Conservation (phyloP, 768 basidiomycete genomes). For the Boletus insuetus region DNA sequence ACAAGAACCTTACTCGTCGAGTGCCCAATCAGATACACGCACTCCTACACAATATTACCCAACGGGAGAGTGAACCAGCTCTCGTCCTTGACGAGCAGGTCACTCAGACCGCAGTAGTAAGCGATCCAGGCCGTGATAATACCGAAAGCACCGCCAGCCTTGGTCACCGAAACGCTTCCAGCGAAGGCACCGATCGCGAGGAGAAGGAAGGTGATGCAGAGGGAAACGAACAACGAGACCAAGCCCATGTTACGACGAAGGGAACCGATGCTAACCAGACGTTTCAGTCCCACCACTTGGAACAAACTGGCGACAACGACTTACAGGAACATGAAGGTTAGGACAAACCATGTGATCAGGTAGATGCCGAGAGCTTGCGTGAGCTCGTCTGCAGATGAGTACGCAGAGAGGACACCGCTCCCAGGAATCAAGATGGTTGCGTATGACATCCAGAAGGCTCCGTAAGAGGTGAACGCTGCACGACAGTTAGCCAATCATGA, state of each 20-base stretch:
- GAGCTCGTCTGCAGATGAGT: slow-evolving; percentile 39
- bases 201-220: slow-evolving; percentile 51
- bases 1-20: not conserved
- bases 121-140: slow-evolving; percentile 46
- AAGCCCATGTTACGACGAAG: slow-evolving; percentile 50
- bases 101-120: slow-evolving; percentile 44
- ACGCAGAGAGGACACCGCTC: slow-evolving; percentile 59
- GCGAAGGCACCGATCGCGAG: slow-evolving; percentile 41
- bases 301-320: slow-evolving; percentile 11
- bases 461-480: slow-evolving; percentile 76
- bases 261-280: slow-evolving; percentile 40
- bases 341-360: slow-evolving; percentile 68
- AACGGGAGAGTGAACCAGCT: slow-evolving; percentile 42
- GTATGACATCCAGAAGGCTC: slow-evolving; percentile 88
- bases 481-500: not conserved
- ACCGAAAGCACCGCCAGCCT: slow-evolving; percentile 46
- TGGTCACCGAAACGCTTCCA: slow-evolving; percentile 18
- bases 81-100: slow-evolving; percentile 39
- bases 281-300: not conserved
- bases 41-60: slow-evolving; percentile 25
- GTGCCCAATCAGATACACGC: not conserved
- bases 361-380: slow-evolving; percentile 68
- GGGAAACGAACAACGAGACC: slow-evolving; percentile 49
- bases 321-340: slow-evolving; percentile 69
- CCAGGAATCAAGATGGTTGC: slow-evolving; percentile 70